A percentile compares a stretch with the other conserved stretches of the same genome.
Evolutionary conservation across 2,329 filamentous ascomycete genomes (phyloP).

Genomic region (Botrytis cinerea): DNA sequence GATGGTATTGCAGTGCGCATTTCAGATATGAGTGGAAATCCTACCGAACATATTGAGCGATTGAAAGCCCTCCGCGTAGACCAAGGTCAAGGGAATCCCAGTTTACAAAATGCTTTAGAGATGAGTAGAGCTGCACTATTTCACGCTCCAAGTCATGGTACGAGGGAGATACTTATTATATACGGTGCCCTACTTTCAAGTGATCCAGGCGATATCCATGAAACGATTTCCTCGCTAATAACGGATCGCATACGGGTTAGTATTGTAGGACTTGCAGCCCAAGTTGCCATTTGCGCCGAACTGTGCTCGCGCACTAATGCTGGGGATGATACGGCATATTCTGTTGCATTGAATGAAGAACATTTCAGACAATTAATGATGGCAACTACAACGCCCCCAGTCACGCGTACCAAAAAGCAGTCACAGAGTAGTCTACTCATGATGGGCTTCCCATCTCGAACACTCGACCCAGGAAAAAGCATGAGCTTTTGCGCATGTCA

Average conservation of each 20-base stretch:
- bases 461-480: conserved; percentile 66
- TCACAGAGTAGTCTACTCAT: conserved; percentile 72
- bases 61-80: conserved; percentile 66
- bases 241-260: conserved; percentile 82
- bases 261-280: conserved; percentile 86
- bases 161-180: conserved; percentile 86
- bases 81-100: conserved; percentile 74
- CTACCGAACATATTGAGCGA: conserved; percentile 79
- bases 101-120: conserved; percentile 91
- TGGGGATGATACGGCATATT: conserved; percentile 74
- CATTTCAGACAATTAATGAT: conserved; percentile 91
- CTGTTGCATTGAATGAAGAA: conserved; percentile 80
- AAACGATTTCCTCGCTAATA: conserved; percentile 78
- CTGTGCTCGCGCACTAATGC: conserved; percentile 85
- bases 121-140: conserved; percentile 92
- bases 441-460: conserved; percentile 96
- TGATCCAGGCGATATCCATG: conserved; percentile 93
- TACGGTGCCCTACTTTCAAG: conserved; percentile 88
- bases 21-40: conserved; percentile 89
- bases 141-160: conserved; percentile 90
- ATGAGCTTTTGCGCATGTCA: conserved; percentile 88
- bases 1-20: conserved; percentile 86
- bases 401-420: conserved; percentile 66
- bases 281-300: conserved; percentile 89
- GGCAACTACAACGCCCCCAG: conserved; percentile 83